Conservation (phyloP, 305 asterid species). For the Lippia alba region DNA sequence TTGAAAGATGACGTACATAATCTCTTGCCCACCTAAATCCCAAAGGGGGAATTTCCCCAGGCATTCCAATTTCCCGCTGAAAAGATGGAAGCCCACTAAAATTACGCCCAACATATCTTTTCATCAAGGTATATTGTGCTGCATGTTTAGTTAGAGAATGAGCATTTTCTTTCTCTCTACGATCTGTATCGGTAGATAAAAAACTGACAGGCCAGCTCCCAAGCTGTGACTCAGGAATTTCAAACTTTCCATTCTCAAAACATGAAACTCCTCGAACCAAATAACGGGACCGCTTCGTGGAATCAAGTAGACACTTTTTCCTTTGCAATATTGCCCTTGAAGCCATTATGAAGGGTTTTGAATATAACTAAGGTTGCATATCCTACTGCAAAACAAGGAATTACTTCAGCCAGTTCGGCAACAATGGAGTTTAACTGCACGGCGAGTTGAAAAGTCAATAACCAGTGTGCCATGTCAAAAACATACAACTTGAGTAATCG, state of each 20-base stretch:
- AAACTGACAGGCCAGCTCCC: conserved; percentile 47
- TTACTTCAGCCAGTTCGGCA: conserved; percentile 38
- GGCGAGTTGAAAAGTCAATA: conserved; percentile 31
- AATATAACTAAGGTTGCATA: conserved; percentile 47
- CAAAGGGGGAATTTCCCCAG: conserved; percentile 48
- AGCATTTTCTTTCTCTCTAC: conserved; percentile 43
- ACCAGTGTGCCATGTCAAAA: conserved; percentile 1
- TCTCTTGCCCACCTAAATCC: conserved; percentile 60
- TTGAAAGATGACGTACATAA: conserved; percentile 55
- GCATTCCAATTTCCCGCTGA: conserved; percentile 44
- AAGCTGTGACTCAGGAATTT: conserved; percentile 48
- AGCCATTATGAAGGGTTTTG: conserved; percentile 62
- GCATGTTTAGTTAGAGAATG: conserved; percentile 39
- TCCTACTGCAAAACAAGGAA: conserved; percentile 37
- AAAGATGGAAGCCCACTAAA: conserved; percentile 42
- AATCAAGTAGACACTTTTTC: conserved; percentile 59
- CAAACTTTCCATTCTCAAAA: conserved; percentile 51
- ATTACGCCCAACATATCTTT: conserved; percentile 36
- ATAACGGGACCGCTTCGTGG: conserved; percentile 45
- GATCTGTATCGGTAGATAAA: conserved; percentile 45
- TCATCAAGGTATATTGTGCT: conserved; percentile 33
- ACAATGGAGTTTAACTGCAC: conserved; percentile 40
- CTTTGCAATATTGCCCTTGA: conserved; percentile 75
- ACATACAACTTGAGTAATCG: neutral
- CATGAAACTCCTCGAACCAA: conserved; percentile 51